Percentiles rank a stretch among this genome's conserved stretches.
Conservation (phyloP, 2,329 filamentous ascomycete species). For the Cladosporium sp. region DNA sequence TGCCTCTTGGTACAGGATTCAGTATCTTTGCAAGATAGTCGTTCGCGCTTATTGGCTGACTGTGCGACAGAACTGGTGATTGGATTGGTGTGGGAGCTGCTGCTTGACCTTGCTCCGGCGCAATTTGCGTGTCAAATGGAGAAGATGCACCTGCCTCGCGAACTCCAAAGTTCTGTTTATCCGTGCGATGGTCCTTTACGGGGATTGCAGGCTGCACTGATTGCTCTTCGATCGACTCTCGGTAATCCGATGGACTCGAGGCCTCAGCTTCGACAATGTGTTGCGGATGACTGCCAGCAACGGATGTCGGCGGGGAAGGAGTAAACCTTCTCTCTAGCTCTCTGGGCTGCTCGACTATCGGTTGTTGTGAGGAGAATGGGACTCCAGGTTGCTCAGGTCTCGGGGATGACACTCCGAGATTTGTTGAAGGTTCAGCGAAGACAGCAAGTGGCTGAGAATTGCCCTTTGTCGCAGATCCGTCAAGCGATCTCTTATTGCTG, state of each 20-base stretch:
- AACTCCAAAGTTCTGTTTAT: neutral
- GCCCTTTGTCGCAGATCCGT: no score
- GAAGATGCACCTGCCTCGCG: slow-evolving; percentile 13
- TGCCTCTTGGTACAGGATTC: neutral
- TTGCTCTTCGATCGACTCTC: neutral
- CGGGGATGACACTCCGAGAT: no score
- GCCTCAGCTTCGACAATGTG: neutral
- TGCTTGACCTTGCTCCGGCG: neutral
- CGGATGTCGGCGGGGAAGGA: neutral
- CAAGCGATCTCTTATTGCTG: no score
- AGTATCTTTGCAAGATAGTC: neutral
- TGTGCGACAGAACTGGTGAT: neutral
- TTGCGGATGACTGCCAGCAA: neutral
- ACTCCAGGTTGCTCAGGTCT: no score
- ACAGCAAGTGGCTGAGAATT: no score
- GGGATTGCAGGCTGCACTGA: neutral
- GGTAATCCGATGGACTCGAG: neutral
- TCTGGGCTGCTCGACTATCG: no score
- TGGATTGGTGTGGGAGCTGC: no score
- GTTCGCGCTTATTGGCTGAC: neutral
- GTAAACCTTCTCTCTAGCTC: neutral
- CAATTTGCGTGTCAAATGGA: slow-evolving; percentile 24
- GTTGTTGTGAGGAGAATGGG: no score
- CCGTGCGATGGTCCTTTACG: neutral
- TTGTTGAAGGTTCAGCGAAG: no score